These are phyloP conservation scores for Puccinia hordei DNA, from an alignment of 1,284 basidiomycete genomes.

Conservation along the genomic window DNA sequence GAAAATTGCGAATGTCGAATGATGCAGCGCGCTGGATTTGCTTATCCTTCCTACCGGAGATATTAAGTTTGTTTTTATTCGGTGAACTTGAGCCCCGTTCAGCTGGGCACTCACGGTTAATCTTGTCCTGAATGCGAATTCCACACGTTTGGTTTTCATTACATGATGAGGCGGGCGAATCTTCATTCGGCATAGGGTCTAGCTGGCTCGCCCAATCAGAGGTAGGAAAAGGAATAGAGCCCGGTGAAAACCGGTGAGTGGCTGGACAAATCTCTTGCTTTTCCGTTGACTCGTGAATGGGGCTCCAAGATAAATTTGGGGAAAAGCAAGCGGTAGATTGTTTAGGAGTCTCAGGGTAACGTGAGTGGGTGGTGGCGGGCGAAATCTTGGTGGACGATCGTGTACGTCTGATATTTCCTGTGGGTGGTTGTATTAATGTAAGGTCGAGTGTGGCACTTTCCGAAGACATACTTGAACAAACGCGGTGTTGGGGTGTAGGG, in stretches of 20 bases:
- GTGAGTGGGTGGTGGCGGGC: not conserved
- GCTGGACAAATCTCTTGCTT: not conserved
- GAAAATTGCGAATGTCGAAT: slow-evolving; percentile 47
- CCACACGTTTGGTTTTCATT: not conserved
- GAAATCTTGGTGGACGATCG: not conserved
- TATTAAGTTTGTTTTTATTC: not conserved
- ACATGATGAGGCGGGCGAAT: not conserved
- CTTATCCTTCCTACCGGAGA: not conserved
- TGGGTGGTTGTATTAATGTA: not conserved
- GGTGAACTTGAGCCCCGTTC: not conserved
- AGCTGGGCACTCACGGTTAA: not conserved
- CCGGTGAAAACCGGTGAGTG: not conserved
- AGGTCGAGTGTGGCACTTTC: not conserved
- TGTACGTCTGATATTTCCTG: not conserved
- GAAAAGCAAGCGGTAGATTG: not conserved
- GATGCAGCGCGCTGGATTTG: not conserved
- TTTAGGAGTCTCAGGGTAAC: slow-evolving; percentile 12
- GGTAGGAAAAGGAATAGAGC: slow-evolving; percentile 26
- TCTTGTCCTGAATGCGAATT: not conserved
- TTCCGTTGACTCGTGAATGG: slow-evolving; percentile 2
- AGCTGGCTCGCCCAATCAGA: slow-evolving; percentile 14
- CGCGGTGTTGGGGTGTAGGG: not conserved
- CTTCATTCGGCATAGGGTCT: not conserved
- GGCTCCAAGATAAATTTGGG: not conserved
- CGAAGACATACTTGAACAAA: not conserved